Percentiles rank a stretch among this genome's conserved stretches.
These are phyloP conservation scores for Candida pseudoglaebosa DNA, from an alignment of 805 yeast genomes.

Conservation along the genomic window DNA sequence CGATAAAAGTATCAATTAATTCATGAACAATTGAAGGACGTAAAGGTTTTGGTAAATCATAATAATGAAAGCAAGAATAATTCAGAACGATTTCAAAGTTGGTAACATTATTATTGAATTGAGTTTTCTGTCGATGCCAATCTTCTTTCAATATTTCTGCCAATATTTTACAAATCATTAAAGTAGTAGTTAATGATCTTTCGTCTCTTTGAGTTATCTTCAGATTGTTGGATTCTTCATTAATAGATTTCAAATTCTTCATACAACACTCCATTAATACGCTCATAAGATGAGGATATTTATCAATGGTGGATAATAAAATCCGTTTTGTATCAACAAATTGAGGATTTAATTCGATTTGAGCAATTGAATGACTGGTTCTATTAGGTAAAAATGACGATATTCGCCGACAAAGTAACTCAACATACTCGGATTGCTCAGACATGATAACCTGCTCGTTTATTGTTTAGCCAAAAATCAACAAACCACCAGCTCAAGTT, in stretches of 20 bases:
- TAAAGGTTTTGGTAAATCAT: slow-evolving; percentile 26
- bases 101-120: slow-evolving; percentile 7
- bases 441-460: slow-evolving; percentile 4
- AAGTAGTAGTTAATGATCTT: slow-evolving; percentile 26
- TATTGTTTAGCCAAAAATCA: not conserved
- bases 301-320: slow-evolving; percentile 17
- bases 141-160: slow-evolving; percentile 21
- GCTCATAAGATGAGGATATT: slow-evolving; percentile 14
- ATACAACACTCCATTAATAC: slow-evolving; percentile 21
- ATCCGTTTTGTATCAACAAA: slow-evolving; percentile 29
- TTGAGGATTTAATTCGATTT: slow-evolving; percentile 40
- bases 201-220: slow-evolving; percentile 27
- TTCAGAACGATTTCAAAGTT: slow-evolving; percentile 13
- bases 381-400: slow-evolving; percentile 34
- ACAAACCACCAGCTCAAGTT: not conserved
- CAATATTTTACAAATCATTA: slow-evolving; percentile 29
- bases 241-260: slow-evolving; percentile 19
- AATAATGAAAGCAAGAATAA: slow-evolving; percentile 26
- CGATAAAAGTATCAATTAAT: slow-evolving; percentile 26
- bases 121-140: slow-evolving; percentile 24
- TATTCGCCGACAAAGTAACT: slow-evolving; percentile 24
- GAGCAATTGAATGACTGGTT: slow-evolving; percentile 35
- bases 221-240: slow-evolving; percentile 17
- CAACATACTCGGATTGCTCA: slow-evolving; percentile 14
- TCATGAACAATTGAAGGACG: slow-evolving; percentile 14